phyloP scores from a whole-genome alignment of 805 yeast species.

The Spathaspora passalidarum region DNA sequence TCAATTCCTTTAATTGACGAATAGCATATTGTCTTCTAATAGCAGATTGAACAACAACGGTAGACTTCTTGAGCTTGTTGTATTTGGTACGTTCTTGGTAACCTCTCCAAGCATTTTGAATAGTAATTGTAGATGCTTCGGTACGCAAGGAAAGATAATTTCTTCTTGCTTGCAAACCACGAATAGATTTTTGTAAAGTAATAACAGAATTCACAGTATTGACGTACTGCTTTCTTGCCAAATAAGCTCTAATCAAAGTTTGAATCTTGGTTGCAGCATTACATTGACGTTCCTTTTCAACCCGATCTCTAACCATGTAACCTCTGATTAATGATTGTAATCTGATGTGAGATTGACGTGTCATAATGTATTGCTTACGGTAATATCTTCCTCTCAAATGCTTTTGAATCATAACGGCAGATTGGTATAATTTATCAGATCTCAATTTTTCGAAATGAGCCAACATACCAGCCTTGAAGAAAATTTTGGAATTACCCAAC shows the following conservation, averaged over 20 bases:
- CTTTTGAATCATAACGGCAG: constrained; percentile 86
- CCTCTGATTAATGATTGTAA: constrained; percentile 70
- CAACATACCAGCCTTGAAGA: constrained; percentile 94
- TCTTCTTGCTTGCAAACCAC: constrained; percentile 55
- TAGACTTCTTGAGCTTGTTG: constrained; percentile 46
- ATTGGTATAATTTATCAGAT: constrained; percentile 67
- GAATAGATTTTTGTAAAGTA: constrained; percentile 44
- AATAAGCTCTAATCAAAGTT: constrained; percentile 55
- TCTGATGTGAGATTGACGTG: constrained; percentile 49
- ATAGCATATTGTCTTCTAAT: constrained; percentile 75
- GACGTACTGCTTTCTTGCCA: constrained; percentile 41
- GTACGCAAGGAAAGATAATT: constrained; percentile 48
- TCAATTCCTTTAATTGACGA: constrained; percentile 58
- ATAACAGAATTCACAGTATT: constrained; percentile 36
- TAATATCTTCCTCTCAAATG: constrained; percentile 63
- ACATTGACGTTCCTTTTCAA: constrained; percentile 52
- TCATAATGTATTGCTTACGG: constrained; percentile 58
- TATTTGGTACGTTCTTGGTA: constrained; percentile 55
- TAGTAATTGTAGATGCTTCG: constrained; percentile 59
- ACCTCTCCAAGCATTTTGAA: constrained; percentile 78
- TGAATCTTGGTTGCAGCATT: constrained; percentile 72
- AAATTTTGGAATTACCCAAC: constrained; percentile 88
- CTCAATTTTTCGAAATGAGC: constrained; percentile 87
- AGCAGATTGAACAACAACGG: constrained; percentile 72
- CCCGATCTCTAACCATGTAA: constrained; percentile 49